Percentiles rank a stretch among this genome's conserved stretches.
Evolutionary conservation across 805 yeast genomes (phyloP).

Genomic region (Candida odintsovae): DNA sequence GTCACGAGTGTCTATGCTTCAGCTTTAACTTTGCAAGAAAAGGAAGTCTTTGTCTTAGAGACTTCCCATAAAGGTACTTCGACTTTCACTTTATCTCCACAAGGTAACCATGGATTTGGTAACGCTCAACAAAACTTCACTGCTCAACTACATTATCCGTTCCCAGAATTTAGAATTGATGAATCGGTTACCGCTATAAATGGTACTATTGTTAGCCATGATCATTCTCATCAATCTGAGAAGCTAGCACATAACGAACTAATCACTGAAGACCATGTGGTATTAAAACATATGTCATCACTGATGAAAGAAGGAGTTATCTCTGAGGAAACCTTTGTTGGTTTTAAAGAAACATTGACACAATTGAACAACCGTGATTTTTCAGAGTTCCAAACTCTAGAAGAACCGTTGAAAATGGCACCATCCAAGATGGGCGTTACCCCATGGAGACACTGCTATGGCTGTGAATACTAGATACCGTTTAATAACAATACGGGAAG

Average conservation of each 20-base stretch:
- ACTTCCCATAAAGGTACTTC: slow-evolving; percentile 42
- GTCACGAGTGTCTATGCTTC: slow-evolving; percentile 20
- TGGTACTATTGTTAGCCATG: slow-evolving; percentile 25
- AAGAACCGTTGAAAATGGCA: not conserved
- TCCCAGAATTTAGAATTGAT: slow-evolving; percentile 22
- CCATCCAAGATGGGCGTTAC: not conserved
- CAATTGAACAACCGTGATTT: not conserved
- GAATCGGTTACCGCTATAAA: slow-evolving; percentile 31
- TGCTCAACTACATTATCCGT: slow-evolving; percentile 19
- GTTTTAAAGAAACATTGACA: not conserved
- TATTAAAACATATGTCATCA: not conserved
- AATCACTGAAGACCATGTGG: not conserved
- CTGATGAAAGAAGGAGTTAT: not conserved
- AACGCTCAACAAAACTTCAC: slow-evolving; percentile 24
- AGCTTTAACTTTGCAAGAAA: slow-evolving; percentile 11
- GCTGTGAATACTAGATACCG: not conserved
- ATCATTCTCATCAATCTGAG: not conserved
- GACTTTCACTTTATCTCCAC: slow-evolving; percentile 33
- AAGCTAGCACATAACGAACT: not conserved
- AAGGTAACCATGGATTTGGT: slow-evolving; percentile 44
- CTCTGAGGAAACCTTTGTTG: not conserved
- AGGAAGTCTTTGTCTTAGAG: slow-evolving; percentile 16
- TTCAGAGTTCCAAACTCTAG: not conserved
- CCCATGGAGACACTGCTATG: not conserved
- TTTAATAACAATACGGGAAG: too few species aligned